Evolutionary conservation across 805 yeast genomes (phyloP).

Genomic region (Blastobotrys chiropterorum): DNA sequence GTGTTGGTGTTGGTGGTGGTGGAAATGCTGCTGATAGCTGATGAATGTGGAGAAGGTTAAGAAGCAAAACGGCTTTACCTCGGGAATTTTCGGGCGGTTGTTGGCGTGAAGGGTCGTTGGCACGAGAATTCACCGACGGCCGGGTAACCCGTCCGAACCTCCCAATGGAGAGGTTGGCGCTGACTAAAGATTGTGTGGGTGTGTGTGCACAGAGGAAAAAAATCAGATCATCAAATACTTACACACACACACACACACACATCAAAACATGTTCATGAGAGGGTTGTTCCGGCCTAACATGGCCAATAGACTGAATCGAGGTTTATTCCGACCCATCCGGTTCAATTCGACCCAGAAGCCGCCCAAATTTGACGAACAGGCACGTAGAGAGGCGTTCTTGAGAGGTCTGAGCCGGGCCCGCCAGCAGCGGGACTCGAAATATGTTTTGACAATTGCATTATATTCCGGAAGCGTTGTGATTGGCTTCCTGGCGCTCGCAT

Average conservation of each 20-base stretch:
- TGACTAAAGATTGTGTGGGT: not conserved
- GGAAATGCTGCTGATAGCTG: not conserved
- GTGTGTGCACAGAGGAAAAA: not conserved
- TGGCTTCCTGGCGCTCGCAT: conserved; percentile 68
- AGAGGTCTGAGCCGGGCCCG: conserved; percentile 19
- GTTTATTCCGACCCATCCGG: not conserved
- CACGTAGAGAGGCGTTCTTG: conserved; percentile 17
- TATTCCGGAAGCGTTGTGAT: conserved; percentile 42
- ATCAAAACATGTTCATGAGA: not conserved
- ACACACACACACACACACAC: no score
- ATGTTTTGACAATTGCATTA: conserved; percentile 11
- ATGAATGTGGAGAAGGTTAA: not conserved
- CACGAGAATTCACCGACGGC: not conserved
- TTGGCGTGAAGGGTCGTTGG: not conserved
- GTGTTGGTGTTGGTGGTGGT: not conserved
- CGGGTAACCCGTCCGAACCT: no score
- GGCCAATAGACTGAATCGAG: not conserved
- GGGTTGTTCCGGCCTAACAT: not conserved
- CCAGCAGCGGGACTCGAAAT: conserved; percentile 6
- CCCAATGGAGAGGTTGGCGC: no score
- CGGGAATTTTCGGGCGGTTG: not conserved
- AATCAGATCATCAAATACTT: no score
- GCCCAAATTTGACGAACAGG: conserved; percentile 7
- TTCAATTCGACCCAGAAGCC: not conserved
- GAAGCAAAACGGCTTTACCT: not conserved